A percentile compares a stretch with the other conserved stretches of the same genome.
Conservation (phyloP, 345 rosid genomes). For the Pistacia vera region DNA sequence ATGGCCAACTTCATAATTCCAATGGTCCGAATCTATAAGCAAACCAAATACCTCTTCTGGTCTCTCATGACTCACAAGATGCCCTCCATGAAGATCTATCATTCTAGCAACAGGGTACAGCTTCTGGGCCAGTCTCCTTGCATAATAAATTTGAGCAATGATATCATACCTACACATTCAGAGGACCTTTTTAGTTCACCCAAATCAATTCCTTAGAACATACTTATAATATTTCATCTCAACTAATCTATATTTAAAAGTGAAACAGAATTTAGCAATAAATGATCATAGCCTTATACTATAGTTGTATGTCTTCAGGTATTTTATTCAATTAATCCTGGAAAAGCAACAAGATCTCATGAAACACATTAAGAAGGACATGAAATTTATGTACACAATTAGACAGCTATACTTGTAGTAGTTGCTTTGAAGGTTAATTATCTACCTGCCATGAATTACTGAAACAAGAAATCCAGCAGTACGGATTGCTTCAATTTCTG, state of each 20-base stretch:
- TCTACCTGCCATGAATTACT: constrained; percentile 93
- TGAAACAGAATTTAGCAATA: background rate
- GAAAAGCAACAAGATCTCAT: background rate
- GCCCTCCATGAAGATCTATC: constrained; percentile 97
- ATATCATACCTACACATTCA: constrained; percentile 68
- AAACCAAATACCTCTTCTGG: constrained; percentile 69
- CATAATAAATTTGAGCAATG: constrained; percentile 87
- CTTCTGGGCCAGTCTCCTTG: constrained; percentile 82
- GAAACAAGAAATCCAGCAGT: constrained; percentile 86
- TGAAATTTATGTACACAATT: background rate
- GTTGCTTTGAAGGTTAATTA: background rate
- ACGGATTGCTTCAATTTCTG: constrained; percentile 66
- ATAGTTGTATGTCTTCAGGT: background rate
- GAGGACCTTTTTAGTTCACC: constrained; percentile 21
- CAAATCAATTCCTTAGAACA: constrained; percentile 3
- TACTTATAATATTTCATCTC: background rate
- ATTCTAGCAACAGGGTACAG: constrained; percentile 83
- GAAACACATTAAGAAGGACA: background rate
- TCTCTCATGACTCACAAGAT: constrained; percentile 94
- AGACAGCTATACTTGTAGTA: background rate
- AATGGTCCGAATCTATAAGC: background rate
- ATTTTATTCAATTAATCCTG: background rate
- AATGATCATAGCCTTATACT: background rate
- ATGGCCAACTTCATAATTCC: background rate
- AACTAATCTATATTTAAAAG: background rate